Evolutionary conservation across 495 filamentous ascomycete species (phyloP).

Genomic region (Viridothelium virens): DNA sequence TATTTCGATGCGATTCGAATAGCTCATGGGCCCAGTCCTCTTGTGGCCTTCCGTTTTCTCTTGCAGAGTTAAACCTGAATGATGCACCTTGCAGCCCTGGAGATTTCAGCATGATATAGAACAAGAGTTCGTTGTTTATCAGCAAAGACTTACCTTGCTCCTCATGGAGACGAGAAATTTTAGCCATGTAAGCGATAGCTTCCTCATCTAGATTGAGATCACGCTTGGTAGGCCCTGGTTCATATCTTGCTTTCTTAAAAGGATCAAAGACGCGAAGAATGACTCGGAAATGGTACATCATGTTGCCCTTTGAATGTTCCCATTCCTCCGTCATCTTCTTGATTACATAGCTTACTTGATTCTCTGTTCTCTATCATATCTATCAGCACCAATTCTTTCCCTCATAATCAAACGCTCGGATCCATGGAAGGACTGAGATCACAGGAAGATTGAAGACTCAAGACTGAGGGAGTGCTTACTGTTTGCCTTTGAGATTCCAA

Average conservation of each 20-base stretch:
- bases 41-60: background rate
- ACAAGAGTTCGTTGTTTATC: background rate
- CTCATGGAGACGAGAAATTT: background rate
- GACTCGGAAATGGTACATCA: conserved; percentile 21
- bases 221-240: conserved; percentile 17
- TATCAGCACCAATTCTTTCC: conserved; percentile 8
- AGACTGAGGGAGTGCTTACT: conserved; percentile 15
- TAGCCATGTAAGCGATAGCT: background rate
- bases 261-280: conserved; percentile 21
- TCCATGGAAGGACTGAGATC: background rate
- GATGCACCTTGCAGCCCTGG: background rate
- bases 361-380: conserved; percentile 13
- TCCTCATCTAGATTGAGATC: conserved; percentile 1
- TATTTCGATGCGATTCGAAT: background rate
- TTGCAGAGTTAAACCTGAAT: background rate
- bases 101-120: background rate
- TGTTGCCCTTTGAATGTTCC: conserved; percentile 12
- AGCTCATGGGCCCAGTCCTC: conserved; percentile 1
- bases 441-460: background rate
- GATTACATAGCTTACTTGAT: conserved; percentile 21
- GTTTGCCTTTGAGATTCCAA: conserved; percentile 23
- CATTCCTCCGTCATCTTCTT: conserved; percentile 22
- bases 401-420: background rate
- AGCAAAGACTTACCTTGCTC: background rate
- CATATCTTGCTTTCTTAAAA: conserved; percentile 22